Percentiles rank a stretch among this genome's conserved stretches.
phyloP scores from a whole-genome alignment of 2,329 filamentous ascomycete species.

The Magnaporthiopsis poae region DNA sequence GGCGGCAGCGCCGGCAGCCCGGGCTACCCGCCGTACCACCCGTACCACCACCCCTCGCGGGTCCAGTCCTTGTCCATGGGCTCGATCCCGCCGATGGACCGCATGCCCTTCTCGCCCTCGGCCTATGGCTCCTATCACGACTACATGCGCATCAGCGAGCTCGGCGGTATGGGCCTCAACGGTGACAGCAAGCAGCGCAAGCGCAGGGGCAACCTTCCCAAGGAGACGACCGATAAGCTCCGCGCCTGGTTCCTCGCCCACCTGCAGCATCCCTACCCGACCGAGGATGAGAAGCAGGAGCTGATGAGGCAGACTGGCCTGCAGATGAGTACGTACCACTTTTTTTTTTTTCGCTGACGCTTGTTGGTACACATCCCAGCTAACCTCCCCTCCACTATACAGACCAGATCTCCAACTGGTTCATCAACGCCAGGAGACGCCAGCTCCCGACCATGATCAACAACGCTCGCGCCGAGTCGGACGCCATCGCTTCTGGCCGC shows the following conservation, averaged over 20 bases:
- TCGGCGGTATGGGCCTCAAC: slow-evolving; percentile 26
- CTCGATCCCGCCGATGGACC: slow-evolving; percentile 32
- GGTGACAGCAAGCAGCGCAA: slow-evolving; percentile 45
- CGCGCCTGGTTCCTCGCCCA: slow-evolving; percentile 72
- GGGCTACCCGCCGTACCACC: slow-evolving; percentile 23
- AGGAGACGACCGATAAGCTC: slow-evolving; percentile 74
- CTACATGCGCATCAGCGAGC: slow-evolving; percentile 31
- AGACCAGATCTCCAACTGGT: slow-evolving; percentile 72
- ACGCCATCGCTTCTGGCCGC: slow-evolving; percentile 32
- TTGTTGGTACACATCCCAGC: background rate
- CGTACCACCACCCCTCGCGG: slow-evolving; percentile 33
- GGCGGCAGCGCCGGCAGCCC: slow-evolving; percentile 11
- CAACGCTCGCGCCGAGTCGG: slow-evolving; percentile 42
- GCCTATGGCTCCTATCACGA: slow-evolving; percentile 32
- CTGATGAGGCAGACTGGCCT: slow-evolving; percentile 68
- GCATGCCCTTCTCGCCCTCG: slow-evolving; percentile 32
- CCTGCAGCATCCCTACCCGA: slow-evolving; percentile 72
- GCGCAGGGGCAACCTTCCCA: slow-evolving; percentile 78
- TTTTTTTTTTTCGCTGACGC: too few relatives aligned
- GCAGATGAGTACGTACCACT: slow-evolving; percentile 57
- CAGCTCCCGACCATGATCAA: slow-evolving; percentile 52
- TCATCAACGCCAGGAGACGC: slow-evolving; percentile 65
- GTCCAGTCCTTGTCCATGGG: slow-evolving; percentile 37
- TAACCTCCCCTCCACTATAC: slow-evolving; percentile 1
- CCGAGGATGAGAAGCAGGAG: slow-evolving; percentile 76